Conservation (phyloP, 805 yeast genomes). For the Kodamaea fukazawae region DNA sequence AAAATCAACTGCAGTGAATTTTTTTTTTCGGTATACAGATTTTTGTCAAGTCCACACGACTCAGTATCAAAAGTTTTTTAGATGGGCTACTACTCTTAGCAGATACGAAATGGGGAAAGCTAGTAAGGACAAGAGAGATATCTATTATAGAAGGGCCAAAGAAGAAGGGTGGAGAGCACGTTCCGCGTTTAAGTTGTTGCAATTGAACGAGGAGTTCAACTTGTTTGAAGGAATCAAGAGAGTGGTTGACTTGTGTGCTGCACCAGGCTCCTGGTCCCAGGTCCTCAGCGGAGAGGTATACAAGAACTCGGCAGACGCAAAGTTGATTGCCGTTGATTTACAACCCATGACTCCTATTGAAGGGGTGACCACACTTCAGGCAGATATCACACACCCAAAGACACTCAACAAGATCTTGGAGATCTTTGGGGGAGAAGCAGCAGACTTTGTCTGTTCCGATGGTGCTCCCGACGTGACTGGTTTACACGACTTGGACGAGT, state of each 20-base stretch:
- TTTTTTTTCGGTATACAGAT: conserved; percentile 4
- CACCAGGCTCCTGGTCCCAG: conserved; percentile 98
- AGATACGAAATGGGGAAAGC: conserved; percentile 79
- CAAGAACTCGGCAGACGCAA: conserved; percentile 47
- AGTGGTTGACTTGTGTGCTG: conserved; percentile 97
- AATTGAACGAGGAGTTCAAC: conserved; percentile 86
- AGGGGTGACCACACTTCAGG: conserved; percentile 87
- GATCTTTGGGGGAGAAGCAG: conserved; percentile 85
- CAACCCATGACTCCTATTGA: conserved; percentile 98
- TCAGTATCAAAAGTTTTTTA: conserved; percentile 7
- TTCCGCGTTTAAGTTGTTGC: conserved; percentile 91
- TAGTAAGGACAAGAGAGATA: conserved; percentile 90
- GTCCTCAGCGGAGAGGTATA: conserved; percentile 74
- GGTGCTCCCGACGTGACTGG: conserved; percentile 99
- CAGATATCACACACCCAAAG: conserved; percentile 95
- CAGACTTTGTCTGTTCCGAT: conserved; percentile 94
- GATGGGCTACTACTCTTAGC: too few relatives aligned
- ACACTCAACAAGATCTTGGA: conserved; percentile 74
- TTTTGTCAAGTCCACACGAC: conserved; percentile 5
- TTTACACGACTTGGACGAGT: conserved; percentile 92
- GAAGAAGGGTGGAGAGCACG: conserved; percentile 98
- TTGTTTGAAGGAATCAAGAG: conserved; percentile 69
- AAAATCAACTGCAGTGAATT: conserved; percentile 2
- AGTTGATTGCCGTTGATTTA: conserved; percentile 89
- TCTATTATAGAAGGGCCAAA: conserved; percentile 89